Conservation (phyloP, 73 alveolate species). For the Tetrahymena malaccensis region DNA sequence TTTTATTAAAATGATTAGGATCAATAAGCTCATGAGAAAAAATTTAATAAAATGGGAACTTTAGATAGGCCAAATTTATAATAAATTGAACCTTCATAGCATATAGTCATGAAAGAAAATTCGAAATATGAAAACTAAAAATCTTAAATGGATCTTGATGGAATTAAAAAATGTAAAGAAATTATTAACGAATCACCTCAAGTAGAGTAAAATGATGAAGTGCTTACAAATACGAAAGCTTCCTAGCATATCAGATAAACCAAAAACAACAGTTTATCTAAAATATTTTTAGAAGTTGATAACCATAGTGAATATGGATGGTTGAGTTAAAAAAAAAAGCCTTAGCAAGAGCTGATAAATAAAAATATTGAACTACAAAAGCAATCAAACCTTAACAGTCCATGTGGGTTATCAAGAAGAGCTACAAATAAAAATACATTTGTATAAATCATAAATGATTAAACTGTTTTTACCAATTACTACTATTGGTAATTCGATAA, state of each 20-base stretch:
- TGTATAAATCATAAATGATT: not conserved
- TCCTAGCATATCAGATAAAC: not conserved
- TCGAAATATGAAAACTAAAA: not conserved
- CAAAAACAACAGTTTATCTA: not conserved
- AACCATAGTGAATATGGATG: not conserved
- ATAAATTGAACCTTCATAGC: not conserved
- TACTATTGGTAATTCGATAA: not conserved
- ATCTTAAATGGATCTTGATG: not conserved
- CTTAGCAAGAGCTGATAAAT: not conserved
- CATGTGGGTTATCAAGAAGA: not conserved
- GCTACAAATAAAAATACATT: not conserved
- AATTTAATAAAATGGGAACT: not conserved
- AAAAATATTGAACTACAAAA: not conserved
- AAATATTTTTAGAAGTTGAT: not conserved
- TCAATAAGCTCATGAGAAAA: not conserved
- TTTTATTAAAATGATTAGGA: not conserved
- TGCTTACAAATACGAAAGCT: not conserved
- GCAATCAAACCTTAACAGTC: not conserved
- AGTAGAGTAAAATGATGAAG: not conserved
- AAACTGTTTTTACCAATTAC: not conserved
- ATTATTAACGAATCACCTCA: not conserved
- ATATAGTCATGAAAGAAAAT: not conserved
- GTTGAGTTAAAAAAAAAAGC: too few relatives aligned
- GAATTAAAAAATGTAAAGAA: not conserved
- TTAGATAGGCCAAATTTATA: not conserved